Percentiles rank a stretch among this genome's conserved stretches.
Conservation (phyloP, 768 basidiomycete species). For the Pleurotus eryngii region DNA sequence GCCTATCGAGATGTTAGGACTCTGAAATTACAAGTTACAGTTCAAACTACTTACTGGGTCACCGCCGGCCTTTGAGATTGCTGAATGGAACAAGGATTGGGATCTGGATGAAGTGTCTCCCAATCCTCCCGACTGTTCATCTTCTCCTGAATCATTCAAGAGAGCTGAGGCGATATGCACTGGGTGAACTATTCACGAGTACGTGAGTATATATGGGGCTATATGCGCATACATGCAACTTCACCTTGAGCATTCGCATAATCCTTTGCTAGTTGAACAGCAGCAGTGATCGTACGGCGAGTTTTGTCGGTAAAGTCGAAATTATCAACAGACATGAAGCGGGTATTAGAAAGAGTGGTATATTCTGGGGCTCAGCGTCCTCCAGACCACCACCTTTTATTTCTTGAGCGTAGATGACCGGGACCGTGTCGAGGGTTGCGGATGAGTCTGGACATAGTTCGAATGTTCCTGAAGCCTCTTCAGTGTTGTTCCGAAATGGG, state of each 20-base stretch:
- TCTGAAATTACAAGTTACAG: neutral
- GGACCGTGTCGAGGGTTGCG: neutral
- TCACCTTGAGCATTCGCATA: slow-evolving; percentile 78
- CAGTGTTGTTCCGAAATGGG: too few relatives aligned
- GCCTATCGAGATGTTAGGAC: slow-evolving; percentile 31
- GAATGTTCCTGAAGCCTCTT: slow-evolving; percentile 8
- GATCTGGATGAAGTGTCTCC: slow-evolving; percentile 29
- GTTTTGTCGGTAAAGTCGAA: slow-evolving; percentile 88
- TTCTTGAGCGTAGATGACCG: neutral
- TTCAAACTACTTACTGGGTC: slow-evolving; percentile 57
- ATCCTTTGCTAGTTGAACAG: slow-evolving; percentile 81
- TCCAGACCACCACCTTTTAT: neutral
- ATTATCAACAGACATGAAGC: slow-evolving; percentile 41
- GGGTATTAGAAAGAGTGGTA: neutral
- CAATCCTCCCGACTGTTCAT: slow-evolving; percentile 27
- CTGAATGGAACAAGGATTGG: slow-evolving; percentile 64
- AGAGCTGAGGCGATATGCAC: slow-evolving; percentile 80
- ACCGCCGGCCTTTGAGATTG: slow-evolving; percentile 80
- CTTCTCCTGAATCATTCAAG: slow-evolving; percentile 59
- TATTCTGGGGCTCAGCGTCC: neutral
- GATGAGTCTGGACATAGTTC: neutral
- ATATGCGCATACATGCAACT: neutral
- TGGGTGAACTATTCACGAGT: slow-evolving; percentile 60
- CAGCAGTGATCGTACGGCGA: slow-evolving; percentile 61
- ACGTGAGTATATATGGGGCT: slow-evolving; percentile 4